phyloP scores from a whole-genome alignment of 2,329 filamentous ascomycete genomes.

The Nemania abortiva region DNA sequence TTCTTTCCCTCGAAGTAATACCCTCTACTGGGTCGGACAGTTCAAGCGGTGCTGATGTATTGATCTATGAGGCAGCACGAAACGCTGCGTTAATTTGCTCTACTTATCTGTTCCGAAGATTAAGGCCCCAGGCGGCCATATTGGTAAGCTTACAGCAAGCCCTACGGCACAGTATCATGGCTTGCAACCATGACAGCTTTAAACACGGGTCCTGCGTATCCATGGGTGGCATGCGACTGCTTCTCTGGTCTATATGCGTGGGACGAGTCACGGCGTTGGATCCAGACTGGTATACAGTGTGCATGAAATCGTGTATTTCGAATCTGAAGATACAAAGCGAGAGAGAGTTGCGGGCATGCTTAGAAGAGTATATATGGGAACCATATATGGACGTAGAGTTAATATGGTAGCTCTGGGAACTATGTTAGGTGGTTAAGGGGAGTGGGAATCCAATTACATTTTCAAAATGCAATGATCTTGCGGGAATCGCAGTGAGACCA shows the following conservation, averaged over 20 bases:
- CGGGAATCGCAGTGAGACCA: no score
- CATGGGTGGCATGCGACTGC: conserved; percentile 1
- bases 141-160: conserved; percentile 5
- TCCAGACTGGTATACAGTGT: conserved; percentile 8
- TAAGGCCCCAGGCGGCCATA: conserved; percentile 5
- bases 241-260: conserved; percentile 9
- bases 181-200: conserved; percentile 1
- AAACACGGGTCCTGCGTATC: conserved; percentile 3
- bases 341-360: conserved; percentile 5
- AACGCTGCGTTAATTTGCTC: conserved; percentile 2
- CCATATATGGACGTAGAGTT: conserved; percentile 1
- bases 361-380: conserved; percentile 1
- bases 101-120: conserved; percentile 4
- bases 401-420: neutral
- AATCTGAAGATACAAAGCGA: conserved; percentile 4
- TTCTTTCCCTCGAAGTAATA: conserved; percentile 6
- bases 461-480: no score
- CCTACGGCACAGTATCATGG: neutral
- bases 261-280: conserved; percentile 8
- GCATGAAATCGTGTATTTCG: conserved; percentile 1
- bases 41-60: conserved; percentile 4
- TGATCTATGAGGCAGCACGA: conserved; percentile 4
- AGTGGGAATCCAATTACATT: no score
- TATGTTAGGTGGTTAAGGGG: no score
- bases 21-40: neutral